phyloP scores from a whole-genome alignment of 2,329 filamentous ascomycete species.

The Alternaria sp. region DNA sequence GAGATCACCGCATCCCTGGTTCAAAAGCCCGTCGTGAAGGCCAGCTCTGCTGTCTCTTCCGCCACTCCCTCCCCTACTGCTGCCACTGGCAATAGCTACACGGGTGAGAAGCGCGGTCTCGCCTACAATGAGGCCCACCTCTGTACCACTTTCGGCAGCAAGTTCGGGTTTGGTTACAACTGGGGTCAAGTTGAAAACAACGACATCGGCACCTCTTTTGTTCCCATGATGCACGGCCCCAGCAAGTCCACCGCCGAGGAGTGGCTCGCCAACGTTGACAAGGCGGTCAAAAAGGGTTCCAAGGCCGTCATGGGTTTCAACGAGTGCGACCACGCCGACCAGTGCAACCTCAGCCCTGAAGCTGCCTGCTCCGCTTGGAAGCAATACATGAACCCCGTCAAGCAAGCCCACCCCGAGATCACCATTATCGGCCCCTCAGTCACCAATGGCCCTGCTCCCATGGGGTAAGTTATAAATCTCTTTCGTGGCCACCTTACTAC shows the following conservation, averaged over 20 bases:
- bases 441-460: slow-evolving; percentile 30
- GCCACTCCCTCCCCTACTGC: slow-evolving; percentile 28
- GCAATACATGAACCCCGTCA: slow-evolving; percentile 46
- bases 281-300: slow-evolving; percentile 44
- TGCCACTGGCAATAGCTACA: slow-evolving; percentile 39
- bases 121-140: slow-evolving; percentile 70
- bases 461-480: too few relatives aligned
- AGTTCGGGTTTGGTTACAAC: slow-evolving; percentile 72
- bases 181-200: slow-evolving; percentile 61
- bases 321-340: slow-evolving; percentile 47
- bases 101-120: slow-evolving; percentile 69
- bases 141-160: slow-evolving; percentile 60
- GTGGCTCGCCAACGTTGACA: slow-evolving; percentile 54
- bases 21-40: slow-evolving; percentile 18
- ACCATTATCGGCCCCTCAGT: slow-evolving; percentile 49
- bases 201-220: slow-evolving; percentile 63
- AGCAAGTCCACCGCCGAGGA: slow-evolving; percentile 33
- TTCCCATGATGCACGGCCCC: slow-evolving; percentile 62
- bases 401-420: slow-evolving; percentile 37
- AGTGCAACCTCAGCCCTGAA: slow-evolving; percentile 47
- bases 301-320: slow-evolving; percentile 53
- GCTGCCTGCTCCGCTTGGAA: slow-evolving; percentile 46
- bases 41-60: slow-evolving; percentile 25
- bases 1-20: slow-evolving; percentile 20
- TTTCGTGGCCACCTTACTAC: too few relatives aligned